These are phyloP conservation scores for Phytopythium sindhum DNA, from an alignment of 352 stramenopile genomes.

Conservation along the genomic window DNA sequence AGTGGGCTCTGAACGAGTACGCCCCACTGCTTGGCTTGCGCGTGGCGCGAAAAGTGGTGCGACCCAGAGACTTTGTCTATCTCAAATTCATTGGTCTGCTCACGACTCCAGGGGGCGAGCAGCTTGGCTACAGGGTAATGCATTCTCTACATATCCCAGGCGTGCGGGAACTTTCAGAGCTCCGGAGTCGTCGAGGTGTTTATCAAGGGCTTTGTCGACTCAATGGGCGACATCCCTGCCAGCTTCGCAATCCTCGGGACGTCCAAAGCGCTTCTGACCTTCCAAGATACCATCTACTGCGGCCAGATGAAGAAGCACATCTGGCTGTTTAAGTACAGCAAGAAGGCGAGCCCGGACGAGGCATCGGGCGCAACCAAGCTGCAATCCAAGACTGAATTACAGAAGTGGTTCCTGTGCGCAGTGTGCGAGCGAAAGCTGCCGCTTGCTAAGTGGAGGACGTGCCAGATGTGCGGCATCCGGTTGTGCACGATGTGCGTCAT, in stretches of 20 bases:
- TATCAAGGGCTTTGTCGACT: slow-evolving; percentile 2
- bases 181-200: slow-evolving; percentile 3
- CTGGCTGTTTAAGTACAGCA: not conserved
- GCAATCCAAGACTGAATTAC: not conserved
- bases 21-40: slow-evolving; percentile 1
- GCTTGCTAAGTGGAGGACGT: slow-evolving; percentile 4
- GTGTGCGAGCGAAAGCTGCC: not conserved
- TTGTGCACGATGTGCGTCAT: not conserved
- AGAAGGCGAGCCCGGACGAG: not conserved
- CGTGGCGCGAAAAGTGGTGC: slow-evolving; percentile 6
- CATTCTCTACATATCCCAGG: slow-evolving; percentile 7
- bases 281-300: not conserved
- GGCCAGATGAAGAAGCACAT: slow-evolving; percentile 7
- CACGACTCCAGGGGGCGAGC: not conserved
- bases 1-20: slow-evolving; percentile 14
- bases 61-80: slow-evolving; percentile 6
- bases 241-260: not conserved
- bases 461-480: not conserved
- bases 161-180: slow-evolving; percentile 2
- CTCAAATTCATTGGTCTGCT: not conserved
- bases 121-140: slow-evolving; percentile 7
- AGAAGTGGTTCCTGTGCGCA: not conserved
- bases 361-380: too few relatives aligned
- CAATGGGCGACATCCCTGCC: not conserved
- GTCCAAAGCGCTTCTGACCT: slow-evolving; percentile 1